phyloP scores from a whole-genome alignment of 2,329 filamentous ascomycete genomes.

The Sclerotinia sclerotiorum region DNA sequence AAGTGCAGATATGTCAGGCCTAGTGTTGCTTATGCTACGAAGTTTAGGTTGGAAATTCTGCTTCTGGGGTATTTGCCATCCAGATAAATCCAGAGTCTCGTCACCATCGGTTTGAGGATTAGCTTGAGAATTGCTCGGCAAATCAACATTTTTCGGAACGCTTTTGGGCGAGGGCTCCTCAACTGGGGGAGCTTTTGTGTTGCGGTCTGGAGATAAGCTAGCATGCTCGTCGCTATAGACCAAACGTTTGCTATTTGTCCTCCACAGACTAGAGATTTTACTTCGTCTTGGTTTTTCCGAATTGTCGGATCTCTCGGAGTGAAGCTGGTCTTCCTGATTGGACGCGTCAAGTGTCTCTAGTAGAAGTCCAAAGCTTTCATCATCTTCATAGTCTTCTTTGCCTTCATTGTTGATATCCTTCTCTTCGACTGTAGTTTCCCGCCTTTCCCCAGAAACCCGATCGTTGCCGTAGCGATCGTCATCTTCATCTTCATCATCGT shows the following conservation, averaged over 20 bases:
- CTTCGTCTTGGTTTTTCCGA: constrained; percentile 36
- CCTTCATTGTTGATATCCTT: background rate
- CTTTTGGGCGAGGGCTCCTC: constrained; percentile 13
- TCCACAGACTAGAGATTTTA: constrained; percentile 40
- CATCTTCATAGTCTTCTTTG: constrained; percentile 29
- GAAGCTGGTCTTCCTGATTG: constrained; percentile 17
- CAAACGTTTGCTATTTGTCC: constrained; percentile 38
- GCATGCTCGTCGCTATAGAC: constrained; percentile 39
- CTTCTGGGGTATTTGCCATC: constrained; percentile 39
- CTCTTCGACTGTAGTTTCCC: constrained; percentile 32
- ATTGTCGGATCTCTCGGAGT: constrained; percentile 29
- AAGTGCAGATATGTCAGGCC: constrained; percentile 35
- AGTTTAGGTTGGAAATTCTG: constrained; percentile 37
- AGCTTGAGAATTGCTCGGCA: background rate
- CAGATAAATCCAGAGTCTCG: constrained; percentile 32
- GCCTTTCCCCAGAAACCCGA: constrained; percentile 36
- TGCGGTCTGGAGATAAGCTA: constrained; percentile 24
- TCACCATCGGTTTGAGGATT: constrained; percentile 19
- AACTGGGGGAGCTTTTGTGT: constrained; percentile 22
- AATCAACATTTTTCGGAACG: background rate
- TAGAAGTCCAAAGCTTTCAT: constrained; percentile 39
- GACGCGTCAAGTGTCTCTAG: constrained; percentile 41
- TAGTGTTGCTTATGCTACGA: constrained; percentile 27
- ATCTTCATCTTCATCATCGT: background rate
- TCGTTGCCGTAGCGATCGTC: constrained; percentile 28